Evolutionary conservation across 345 rosid genomes (phyloP), one percentile per base, ranked within the genome.

Genomic region (Triadica sebifera): DNA sequence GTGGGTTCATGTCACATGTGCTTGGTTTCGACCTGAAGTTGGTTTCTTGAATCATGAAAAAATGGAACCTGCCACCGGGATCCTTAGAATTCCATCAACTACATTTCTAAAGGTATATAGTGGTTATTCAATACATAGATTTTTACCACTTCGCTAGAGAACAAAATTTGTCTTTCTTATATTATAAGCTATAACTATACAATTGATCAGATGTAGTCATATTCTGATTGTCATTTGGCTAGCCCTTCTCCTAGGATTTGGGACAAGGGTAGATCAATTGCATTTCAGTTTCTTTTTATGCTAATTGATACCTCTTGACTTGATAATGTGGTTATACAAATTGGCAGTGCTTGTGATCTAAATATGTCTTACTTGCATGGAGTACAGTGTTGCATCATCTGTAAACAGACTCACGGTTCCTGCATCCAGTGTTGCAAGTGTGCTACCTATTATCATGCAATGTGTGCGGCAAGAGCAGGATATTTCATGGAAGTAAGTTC

Each of bases 21-120:
- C 98, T 77, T 94, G 99, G 99, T 94, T 94, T 80, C 87, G 88
- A 66, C 98, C 99, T 49, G 97, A 93, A 89, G 89, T 94, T 82
- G 89, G 83, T 79, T 94, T 94, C 81, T 77, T 90, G 78, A 83
- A 89, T 86, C 91, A 89, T 75, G 87, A 89, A 79, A 84, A 83
- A 49, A 94, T 94, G 99, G 99, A 94, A 84, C 99, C 98, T 66
- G 99, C 98, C 55, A 84, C 85, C 75, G 99, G 99, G 79, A 81
- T 95, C 64, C 82, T 89, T 63, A 84, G 67, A 86, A 89, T 95
- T 78, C 94, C 99, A n/a, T 74, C 88, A 34, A 89, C 75, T 79
- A 83, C 93, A 65, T 95, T 93, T 86, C 75, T 87, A 63, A 95
- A 90, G 98, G 99, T 95, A 85, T 19, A 58, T 39, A 22, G 22